A percentile compares a stretch with the other conserved stretches of the same genome.
Conservation (phyloP, 331 rosid genomes). For the Saraca asoca region DNA sequence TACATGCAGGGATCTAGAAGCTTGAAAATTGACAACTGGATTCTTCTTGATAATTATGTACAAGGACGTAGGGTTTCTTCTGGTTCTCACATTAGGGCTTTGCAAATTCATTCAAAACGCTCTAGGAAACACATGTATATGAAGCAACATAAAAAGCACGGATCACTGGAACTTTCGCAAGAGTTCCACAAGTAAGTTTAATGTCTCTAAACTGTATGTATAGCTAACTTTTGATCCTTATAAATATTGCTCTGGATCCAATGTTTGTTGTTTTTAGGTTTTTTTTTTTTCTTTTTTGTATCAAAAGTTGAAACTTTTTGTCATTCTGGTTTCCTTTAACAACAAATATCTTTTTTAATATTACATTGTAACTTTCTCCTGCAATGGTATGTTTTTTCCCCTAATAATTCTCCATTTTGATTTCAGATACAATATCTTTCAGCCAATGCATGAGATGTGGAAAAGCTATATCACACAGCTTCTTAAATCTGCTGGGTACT, state of each 20-base stretch:
- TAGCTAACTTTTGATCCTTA: slow-evolving; percentile 7
- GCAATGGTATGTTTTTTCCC: slow-evolving; percentile 2
- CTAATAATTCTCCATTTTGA: slow-evolving; percentile 28
- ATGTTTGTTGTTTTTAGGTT: slow-evolving; percentile 5
- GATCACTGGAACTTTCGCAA: slow-evolving; percentile 62
- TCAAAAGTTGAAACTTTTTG: not conserved
- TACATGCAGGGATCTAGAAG: slow-evolving; percentile 74
- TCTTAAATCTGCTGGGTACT: slow-evolving; percentile 59
- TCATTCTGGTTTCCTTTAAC: slow-evolving; percentile 9
- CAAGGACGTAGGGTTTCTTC: slow-evolving; percentile 44
- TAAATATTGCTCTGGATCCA: not conserved
- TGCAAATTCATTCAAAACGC: slow-evolving; percentile 66
- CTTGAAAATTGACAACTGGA: slow-evolving; percentile 59
- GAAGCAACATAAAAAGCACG: slow-evolving; percentile 66
- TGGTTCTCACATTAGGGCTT: slow-evolving; percentile 55
- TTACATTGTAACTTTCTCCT: slow-evolving; percentile 8
- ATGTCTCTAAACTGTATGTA: slow-evolving; percentile 20
- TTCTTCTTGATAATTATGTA: slow-evolving; percentile 74
- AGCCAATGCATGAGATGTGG: slow-evolving; percentile 90
- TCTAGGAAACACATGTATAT: slow-evolving; percentile 75
- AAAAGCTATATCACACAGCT: slow-evolving; percentile 58
- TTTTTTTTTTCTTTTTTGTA: slow-evolving; percentile 6
- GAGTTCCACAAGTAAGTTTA: slow-evolving; percentile 59
- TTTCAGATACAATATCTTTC: slow-evolving; percentile 62
- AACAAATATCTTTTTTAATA: not conserved